Evolutionary conservation across 2,329 filamentous ascomycete genomes (phyloP).

Genomic region (Pseudocercospora fuligena): DNA sequence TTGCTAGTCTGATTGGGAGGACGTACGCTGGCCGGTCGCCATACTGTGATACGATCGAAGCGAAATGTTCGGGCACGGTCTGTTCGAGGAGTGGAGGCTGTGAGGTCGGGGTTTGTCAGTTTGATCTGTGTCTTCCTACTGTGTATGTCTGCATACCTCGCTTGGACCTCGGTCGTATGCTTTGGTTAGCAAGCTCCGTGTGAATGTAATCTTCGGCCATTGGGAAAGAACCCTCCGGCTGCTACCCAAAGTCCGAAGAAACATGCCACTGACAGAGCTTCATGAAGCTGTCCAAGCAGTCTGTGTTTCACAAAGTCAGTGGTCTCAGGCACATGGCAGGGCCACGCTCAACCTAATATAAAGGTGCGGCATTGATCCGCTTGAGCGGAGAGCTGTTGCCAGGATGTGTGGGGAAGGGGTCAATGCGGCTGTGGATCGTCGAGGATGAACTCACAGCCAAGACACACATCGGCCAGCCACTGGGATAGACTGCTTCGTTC

Average conservation of each 20-base stretch:
- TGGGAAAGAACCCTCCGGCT: constrained; percentile 23
- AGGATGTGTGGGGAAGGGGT: constrained; percentile 6
- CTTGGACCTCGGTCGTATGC: constrained; percentile 38
- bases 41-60: constrained; percentile 64
- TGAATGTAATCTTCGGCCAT: background rate
- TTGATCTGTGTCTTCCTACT: background rate
- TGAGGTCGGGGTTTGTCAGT: background rate
- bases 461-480: background rate
- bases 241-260: constrained; percentile 31
- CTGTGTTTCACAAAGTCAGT: background rate
- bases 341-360: background rate
- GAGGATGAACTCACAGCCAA: background rate
- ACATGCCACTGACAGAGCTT: constrained; percentile 29
- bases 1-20: constrained; percentile 1
- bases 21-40: constrained; percentile 67
- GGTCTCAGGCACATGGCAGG: constrained; percentile 1
- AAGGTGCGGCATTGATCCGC: constrained; percentile 14
- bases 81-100: constrained; percentile 69
- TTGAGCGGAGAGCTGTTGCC: constrained; percentile 5
- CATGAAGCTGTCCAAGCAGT: constrained; percentile 22
- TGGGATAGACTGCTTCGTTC: background rate
- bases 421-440: constrained; percentile 3
- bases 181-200: constrained; percentile 33
- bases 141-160: constrained; percentile 29
- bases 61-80: constrained; percentile 76